Evolutionary conservation across 2,329 filamentous ascomycete species (phyloP), one percentile per base, ranked within the genome.

Genomic region (Herpotrichia juniperi): DNA sequence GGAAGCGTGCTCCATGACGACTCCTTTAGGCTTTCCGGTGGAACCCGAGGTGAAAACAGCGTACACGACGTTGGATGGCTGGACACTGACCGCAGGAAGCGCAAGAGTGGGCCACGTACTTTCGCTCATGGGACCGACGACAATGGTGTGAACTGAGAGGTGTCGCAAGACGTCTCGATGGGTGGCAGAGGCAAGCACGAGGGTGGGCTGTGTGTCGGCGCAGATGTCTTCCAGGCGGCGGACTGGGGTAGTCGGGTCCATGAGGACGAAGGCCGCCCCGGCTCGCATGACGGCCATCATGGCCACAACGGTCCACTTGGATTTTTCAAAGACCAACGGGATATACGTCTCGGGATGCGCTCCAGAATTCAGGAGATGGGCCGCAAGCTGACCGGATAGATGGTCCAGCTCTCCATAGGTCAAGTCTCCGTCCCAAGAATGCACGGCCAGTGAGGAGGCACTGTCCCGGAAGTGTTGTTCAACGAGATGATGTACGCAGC

Each of bases 1-100:
- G 12, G 39, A 64, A 21, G 51, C 42, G 40, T 78, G 74, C 1
- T 50, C 55, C 48, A 67, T 72, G 6, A 71, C 10, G n/a, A 51
- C 48, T 5, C 42, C 44, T 28, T 58, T 58, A 12, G 56, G 56
- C 17, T 37, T 32, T 17, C 56, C 56, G 4, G 56, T 58, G 9
- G 37, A 47, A 5, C 56, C 56, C 16, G 46, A 51, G 3, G 56
- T 58, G 50, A 51, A 58, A 24, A 58, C 54, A n/a, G n/a, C n/a
- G n/a, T n/a, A n/a, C n/a, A n/a, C n/a, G n/a, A n/a, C n/a, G n/a
- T n/a, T n/a, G n/a, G n/a, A n/a, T n/a, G n/a, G n/a, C n/a, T n/a
- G n/a, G n/a, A n/a, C n/a, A n/a, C n/a, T n/a, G n/a, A n/a, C n/a
- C n/a, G n/a, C n/a, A n/a, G n/a, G n/a, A n/a, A n/a, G n/a, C n/a